Evolutionary conservation across 225 moss, liverwort and hornwort species (phyloP).

Genomic region (Asterella californica): DNA sequence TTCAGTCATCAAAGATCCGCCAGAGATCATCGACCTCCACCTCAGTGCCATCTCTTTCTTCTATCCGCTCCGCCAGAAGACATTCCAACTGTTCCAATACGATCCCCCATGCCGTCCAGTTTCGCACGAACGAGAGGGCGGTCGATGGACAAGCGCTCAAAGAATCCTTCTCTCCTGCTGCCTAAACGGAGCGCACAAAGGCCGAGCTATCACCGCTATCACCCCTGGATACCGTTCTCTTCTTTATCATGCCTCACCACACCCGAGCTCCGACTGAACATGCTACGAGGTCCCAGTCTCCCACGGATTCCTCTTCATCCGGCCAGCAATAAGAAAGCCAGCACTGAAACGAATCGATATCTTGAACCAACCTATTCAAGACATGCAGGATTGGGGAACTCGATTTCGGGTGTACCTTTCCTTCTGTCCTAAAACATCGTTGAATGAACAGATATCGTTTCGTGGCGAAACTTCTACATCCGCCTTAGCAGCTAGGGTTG

Average conservation of each 20-base stretch:
- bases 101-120: not conserved
- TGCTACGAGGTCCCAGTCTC: not conserved
- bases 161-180: not conserved
- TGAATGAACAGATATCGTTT: not conserved
- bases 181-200: not conserved
- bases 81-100: not conserved
- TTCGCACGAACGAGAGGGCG: not conserved
- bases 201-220: not conserved
- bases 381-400: not conserved
- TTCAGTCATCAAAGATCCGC: not conserved
- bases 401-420: not conserved
- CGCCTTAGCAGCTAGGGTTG: not conserved
- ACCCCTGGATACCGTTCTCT: not conserved
- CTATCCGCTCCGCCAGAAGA: not conserved
- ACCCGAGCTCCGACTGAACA: not conserved
- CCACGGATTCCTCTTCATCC: not conserved
- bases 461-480: not conserved
- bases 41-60: not conserved
- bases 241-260: not conserved
- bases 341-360: not conserved
- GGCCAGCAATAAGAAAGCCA: not conserved
- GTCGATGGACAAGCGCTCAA: not conserved
- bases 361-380: not conserved
- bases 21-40: not conserved
- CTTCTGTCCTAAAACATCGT: not conserved